A percentile compares a stretch with the other conserved stretches of the same genome.
These are phyloP conservation scores for Debaryomyces sp. DNA, from an alignment of 1,139 yeast genomes.

Conservation along the genomic window DNA sequence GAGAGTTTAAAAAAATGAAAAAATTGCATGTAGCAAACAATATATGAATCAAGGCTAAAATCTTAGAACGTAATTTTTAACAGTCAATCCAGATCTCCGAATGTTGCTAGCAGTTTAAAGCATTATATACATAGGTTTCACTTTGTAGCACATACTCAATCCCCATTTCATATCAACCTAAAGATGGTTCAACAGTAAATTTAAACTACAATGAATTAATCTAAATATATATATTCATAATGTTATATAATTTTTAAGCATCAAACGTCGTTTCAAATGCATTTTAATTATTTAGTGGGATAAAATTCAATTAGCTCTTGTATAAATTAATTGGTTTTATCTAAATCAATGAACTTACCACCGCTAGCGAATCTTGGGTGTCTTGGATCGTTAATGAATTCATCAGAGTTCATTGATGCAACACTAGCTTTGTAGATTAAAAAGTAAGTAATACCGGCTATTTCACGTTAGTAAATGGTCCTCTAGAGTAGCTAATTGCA, in stretches of 20 bases:
- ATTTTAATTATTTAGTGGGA: neutral
- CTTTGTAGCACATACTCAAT: no score
- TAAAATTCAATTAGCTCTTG: neutral
- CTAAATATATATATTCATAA: constrained; percentile 7
- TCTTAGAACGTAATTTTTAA: no score
- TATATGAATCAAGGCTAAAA: no score
- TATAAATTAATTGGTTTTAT: constrained; percentile 30
- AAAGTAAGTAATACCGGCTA: constrained; percentile 48
- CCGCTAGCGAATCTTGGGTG: constrained; percentile 56
- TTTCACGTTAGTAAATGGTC: constrained; percentile 22
- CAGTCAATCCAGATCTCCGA: no score
- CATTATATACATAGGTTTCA: no score
- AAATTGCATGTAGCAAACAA: neutral
- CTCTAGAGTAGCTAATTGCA: neutral
- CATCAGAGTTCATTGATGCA: constrained; percentile 51
- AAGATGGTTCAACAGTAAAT: neutral
- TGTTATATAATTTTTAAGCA: constrained; percentile 6
- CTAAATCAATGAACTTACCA: constrained; percentile 54
- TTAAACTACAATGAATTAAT: neutral
- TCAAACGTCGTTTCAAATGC: constrained; percentile 3
- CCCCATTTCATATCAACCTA: neutral
- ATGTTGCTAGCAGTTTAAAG: no score
- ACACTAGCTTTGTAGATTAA: constrained; percentile 45
- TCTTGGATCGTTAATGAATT: constrained; percentile 56
- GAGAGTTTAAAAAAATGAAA: neutral